Evolutionary conservation across 164 flowering plant species (phyloP), one percentile per base, ranked within the genome.

Genomic region (Vitis amurensis): DNA sequence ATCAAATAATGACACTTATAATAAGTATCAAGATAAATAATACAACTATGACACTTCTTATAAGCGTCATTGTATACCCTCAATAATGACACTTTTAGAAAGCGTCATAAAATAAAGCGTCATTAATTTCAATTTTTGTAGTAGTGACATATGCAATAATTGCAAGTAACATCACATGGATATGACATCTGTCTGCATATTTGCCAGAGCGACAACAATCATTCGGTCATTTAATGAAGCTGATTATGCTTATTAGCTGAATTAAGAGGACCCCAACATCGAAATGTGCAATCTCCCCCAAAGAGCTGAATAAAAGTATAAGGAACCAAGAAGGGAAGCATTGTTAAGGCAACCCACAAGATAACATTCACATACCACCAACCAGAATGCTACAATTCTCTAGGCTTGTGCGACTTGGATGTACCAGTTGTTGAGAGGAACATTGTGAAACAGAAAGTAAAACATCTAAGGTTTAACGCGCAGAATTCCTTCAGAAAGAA

Each of bases 181-280:
- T 70, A 55, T 77, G 96, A 82, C 98, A 94, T 88, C 83, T 87
- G 27, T 78, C 85, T 16, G 82, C 83, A 65, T 82, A 49, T 62
- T 88, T 85, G 2, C 84, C 90, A 0, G 96, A 84, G 13, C 63
- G 82, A 66, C 84, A 85, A 63, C 85, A 88, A 66, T 86, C 90
- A 55, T 91, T 88, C 53, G 92, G 74, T 94, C 94, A 94, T 23
- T 73, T 84, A 55, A 94, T 89, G 85, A 92, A 94, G 72, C 97
- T 90, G 79, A 90, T 90, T 17, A 94, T 76, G 60, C 98, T 94
- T 50, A 92, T 82, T 30, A 94, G 89, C 76, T 94, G 94, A 71
- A 94, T 84, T 8, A 94, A 77, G 57, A 94, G 93, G 74, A 94
- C 89, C 98, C 98, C 98, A 30, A 97, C 98, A 49, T 97, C 98